Conservation (phyloP, 768 basidiomycete species). For the Cantharellus anzutake region DNA sequence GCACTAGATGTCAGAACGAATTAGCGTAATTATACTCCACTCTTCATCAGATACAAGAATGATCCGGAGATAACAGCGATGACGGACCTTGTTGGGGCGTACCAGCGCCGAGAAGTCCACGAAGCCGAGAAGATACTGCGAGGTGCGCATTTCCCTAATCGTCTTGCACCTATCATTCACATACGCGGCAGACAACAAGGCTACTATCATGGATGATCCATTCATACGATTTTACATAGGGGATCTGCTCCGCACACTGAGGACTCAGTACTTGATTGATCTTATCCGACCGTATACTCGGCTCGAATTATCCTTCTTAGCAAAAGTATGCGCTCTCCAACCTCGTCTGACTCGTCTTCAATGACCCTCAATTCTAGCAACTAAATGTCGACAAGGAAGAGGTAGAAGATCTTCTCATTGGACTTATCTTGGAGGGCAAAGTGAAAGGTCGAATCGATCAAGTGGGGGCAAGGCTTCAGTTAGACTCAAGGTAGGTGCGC, state of each 20-base stretch:
- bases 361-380: slow-evolving; percentile 38
- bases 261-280: slow-evolving; percentile 94
- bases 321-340: slow-evolving; percentile 34
- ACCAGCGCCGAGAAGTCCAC: slow-evolving; percentile 91
- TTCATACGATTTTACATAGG: slow-evolving; percentile 96
- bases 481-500: slow-evolving; percentile 59
- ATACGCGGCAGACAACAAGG: slow-evolving; percentile 52
- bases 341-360: not conserved
- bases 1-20: not conserved
- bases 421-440: slow-evolving; percentile 89
- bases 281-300: slow-evolving; percentile 96
- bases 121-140: slow-evolving; percentile 90
- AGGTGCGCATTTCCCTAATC: slow-evolving; percentile 27
- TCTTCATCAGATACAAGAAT: slow-evolving; percentile 55
- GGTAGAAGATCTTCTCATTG: slow-evolving; percentile 85
- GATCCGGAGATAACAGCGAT: slow-evolving; percentile 95
- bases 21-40: not conserved
- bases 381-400: slow-evolving; percentile 82
- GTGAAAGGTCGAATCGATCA: slow-evolving; percentile 96
- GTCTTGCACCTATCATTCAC: not conserved
- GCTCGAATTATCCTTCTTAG: slow-evolving; percentile 82
- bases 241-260: slow-evolving; percentile 79
- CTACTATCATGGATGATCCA: slow-evolving; percentile 89
- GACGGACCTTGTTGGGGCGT: slow-evolving; percentile 93
- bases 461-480: slow-evolving; percentile 78